These are phyloP conservation scores for Wickerhamiella spandovensis DNA, from an alignment of 805 yeast genomes.

Conservation along the genomic window DNA sequence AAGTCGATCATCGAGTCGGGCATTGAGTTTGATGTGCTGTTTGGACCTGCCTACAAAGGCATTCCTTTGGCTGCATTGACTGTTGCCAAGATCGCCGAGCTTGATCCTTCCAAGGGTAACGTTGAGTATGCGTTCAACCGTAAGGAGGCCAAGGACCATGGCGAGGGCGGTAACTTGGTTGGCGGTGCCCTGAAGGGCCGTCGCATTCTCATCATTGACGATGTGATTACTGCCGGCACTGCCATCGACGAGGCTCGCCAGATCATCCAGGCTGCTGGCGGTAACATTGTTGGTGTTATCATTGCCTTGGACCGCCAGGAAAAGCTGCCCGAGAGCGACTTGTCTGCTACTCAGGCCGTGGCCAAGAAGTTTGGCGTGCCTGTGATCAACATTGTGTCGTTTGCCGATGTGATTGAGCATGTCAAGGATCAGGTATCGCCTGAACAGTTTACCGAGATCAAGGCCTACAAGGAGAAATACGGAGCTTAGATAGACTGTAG, in stretches of 20 bases:
- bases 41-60: conserved; percentile 98
- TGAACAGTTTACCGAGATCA: conserved; percentile 19
- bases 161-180: conserved; percentile 93
- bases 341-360: conserved; percentile 74
- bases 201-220: conserved; percentile 77
- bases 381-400: conserved; percentile 64
- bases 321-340: conserved; percentile 48
- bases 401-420: conserved; percentile 59
- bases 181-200: conserved; percentile 66
- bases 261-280: conserved; percentile 57
- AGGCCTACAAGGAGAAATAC: conserved; percentile 21
- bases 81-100: conserved; percentile 80
- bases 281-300: conserved; percentile 67
- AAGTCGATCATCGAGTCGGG: conserved; percentile 70
- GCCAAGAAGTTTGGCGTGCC: conserved; percentile 63
- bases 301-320: conserved; percentile 95
- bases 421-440: conserved; percentile 26
- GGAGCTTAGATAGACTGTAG: conserved; percentile 12
- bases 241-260: conserved; percentile 90
- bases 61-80: conserved; percentile 91
- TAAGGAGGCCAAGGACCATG: conserved; percentile 81
- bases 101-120: conserved; percentile 51
- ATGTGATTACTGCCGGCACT: conserved; percentile 97
- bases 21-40: conserved; percentile 74
- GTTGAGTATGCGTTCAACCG: conserved; percentile 90